These are phyloP conservation scores for Poa pratensis DNA, from an alignment of 176 grass and related monocot species.

Conservation along the genomic window DNA sequence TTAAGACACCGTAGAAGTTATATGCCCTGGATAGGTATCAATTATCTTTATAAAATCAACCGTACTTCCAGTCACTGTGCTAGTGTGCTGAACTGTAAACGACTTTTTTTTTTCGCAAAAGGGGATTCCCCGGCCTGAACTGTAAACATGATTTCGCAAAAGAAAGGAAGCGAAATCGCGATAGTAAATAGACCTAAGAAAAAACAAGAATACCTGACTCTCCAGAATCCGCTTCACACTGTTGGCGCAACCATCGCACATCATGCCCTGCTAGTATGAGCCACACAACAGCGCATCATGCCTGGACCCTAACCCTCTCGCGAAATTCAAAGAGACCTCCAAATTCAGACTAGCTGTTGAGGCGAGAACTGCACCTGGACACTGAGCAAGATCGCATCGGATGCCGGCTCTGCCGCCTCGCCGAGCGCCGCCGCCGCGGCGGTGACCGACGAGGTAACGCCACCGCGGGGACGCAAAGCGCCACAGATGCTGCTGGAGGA, in stretches of 20 bases:
- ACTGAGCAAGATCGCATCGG: constrained; percentile 69
- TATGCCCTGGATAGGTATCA: neutral
- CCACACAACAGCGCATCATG: neutral
- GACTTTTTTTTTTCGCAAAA: no score
- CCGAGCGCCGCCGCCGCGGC: constrained; percentile 14
- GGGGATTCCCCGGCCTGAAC: no score
- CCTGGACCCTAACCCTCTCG: neutral
- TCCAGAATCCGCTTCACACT: constrained; percentile 93
- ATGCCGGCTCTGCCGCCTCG: constrained; percentile 27
- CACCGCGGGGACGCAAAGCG: constrained; percentile 34
- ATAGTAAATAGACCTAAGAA: neutral
- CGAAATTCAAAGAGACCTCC: neutral
- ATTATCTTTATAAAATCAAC: neutral
- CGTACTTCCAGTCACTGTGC: neutral
- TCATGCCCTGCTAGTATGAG: constrained; percentile 67
- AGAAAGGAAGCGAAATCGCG: neutral
- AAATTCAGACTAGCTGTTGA: neutral
- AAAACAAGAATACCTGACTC: constrained; percentile 59
- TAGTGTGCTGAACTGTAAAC: neutral
- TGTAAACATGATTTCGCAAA: neutral
- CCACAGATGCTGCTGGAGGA: constrained; percentile 38
- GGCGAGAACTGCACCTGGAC: constrained; percentile 55
- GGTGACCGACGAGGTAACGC: constrained; percentile 33
- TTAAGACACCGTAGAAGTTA: neutral
- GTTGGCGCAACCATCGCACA: constrained; percentile 82